Conservation (phyloP, 257 asterid species). For the Solanum sejunctum region DNA sequence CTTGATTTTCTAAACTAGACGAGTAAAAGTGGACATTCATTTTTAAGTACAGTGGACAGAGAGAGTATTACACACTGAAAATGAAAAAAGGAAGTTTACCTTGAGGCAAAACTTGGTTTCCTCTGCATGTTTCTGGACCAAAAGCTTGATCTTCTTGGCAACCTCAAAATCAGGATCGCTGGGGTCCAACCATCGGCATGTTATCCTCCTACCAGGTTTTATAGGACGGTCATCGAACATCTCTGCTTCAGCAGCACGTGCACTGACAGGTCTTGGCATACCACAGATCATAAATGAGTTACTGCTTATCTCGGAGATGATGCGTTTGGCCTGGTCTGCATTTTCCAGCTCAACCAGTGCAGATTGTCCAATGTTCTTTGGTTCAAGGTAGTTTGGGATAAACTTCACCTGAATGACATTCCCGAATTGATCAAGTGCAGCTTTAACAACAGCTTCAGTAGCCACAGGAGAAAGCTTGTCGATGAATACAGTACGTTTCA, state of each 20-base stretch:
- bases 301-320: constrained; percentile 19
- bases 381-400: constrained; percentile 38
- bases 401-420: constrained; percentile 41
- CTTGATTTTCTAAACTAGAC: background rate
- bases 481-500: constrained; percentile 42
- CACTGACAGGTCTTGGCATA: constrained; percentile 88
- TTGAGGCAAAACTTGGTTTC: constrained; percentile 45
- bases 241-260: constrained; percentile 31
- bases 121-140: constrained; percentile 34
- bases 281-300: constrained; percentile 67
- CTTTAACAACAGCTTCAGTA: constrained; percentile 42
- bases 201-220: constrained; percentile 41
- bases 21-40: background rate
- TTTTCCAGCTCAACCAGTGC: constrained; percentile 77
- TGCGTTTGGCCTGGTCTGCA: constrained; percentile 28
- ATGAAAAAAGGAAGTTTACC: constrained; percentile 15
- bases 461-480: constrained; percentile 55
- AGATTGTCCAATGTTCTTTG: constrained; percentile 28
- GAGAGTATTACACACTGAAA: background rate
- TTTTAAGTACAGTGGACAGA: background rate
- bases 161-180: constrained; percentile 46
- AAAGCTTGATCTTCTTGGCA: constrained; percentile 32
- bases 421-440: constrained; percentile 71
- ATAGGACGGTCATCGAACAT: constrained; percentile 83
- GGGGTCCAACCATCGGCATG: constrained; percentile 50